A percentile compares a stretch with the other conserved stretches of the same genome.
phyloP scores from a whole-genome alignment of 1,284 basidiomycete genomes.

The Marasmius fiardii region DNA sequence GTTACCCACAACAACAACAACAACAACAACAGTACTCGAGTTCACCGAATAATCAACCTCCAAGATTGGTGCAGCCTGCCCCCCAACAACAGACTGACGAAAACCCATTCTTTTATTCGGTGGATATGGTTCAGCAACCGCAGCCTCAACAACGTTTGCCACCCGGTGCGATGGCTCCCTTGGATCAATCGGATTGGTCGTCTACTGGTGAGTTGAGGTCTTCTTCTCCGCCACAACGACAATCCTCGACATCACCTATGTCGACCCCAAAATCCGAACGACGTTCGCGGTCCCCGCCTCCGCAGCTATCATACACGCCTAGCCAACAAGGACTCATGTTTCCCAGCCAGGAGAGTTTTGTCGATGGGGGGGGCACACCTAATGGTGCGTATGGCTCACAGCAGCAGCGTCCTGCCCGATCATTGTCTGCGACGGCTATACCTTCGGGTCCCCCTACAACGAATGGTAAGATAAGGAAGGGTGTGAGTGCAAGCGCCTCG shows the following conservation, averaged over 20 bases:
- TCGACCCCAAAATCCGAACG: constrained; percentile 22
- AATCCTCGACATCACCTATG: constrained; percentile 34
- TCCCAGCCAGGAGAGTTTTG: constrained; percentile 28
- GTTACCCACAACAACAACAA: constrained; percentile 23
- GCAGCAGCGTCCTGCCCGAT: constrained; percentile 42
- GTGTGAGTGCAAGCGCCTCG: constrained; percentile 59
- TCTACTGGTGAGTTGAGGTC: not conserved
- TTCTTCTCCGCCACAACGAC: constrained; percentile 19
- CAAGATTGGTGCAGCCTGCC: constrained; percentile 13
- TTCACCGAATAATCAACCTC: constrained; percentile 17
- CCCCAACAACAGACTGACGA: constrained; percentile 11
- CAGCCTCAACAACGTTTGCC: constrained; percentile 40
- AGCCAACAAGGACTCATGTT: constrained; percentile 14
- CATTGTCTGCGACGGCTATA: constrained; percentile 60
- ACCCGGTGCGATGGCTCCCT: constrained; percentile 60
- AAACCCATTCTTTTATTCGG: constrained; percentile 29
- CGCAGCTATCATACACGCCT: constrained; percentile 8
- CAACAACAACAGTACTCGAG: not conserved
- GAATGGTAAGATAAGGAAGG: constrained; percentile 63
- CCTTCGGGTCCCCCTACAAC: constrained; percentile 35
- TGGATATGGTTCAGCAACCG: constrained; percentile 23
- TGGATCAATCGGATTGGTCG: constrained; percentile 32
- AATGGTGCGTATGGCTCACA: not conserved
- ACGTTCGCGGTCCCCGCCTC: constrained; percentile 32
- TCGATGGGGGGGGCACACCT: constrained; percentile 29